Evolutionary conservation across 2,329 filamentous ascomycete species (phyloP), one percentile per base, ranked within the genome.

Genomic region (Diaporthe sp.): DNA sequence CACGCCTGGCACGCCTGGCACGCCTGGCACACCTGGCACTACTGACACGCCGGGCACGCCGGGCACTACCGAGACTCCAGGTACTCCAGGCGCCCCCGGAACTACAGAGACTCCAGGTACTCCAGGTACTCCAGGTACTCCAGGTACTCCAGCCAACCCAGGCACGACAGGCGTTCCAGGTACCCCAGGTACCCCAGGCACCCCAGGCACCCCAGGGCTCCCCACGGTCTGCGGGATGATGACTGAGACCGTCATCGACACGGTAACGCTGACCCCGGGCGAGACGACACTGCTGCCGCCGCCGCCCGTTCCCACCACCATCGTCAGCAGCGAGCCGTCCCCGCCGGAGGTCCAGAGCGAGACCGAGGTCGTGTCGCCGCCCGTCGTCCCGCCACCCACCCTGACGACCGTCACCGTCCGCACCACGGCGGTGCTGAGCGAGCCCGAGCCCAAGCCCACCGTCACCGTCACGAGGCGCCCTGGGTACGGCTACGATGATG

Each of bases 211-310:
- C 22, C 37, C 37, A 61, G 13, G 4, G 15, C 4, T 28, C 61
- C 42, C 61, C 22, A 70, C 65, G 1, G 65, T 8, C 47, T 70
- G 65, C 65, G 65, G 47, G 13, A 22, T 22, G 7, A 3, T 22
- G 47, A 70, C 65, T 15, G 65, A 70, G 65, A 70, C 65, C 7
- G n/a, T 70, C 49, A 15, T 70, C 65, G 65, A 70, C 49, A 70
- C 65, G n/a, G 49, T 70, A 1, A 70, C 65, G 4, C 49, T 70
- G 15, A 70, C 65, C 8, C n/a, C 51, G 12, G 51, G 53, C 53
- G 53, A 31, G 28, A 34, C 55, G 55, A 34, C 17, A 28, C 28
- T 22, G 31, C 7, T 28, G 4, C 55, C 28, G 9, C 55, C 17
- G 8, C 55, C 55, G 0, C 42, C 55, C 31, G 13, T 10, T 31